Conservation (phyloP, 2,329 filamentous ascomycete genomes). For the Talaromyces sp. region DNA sequence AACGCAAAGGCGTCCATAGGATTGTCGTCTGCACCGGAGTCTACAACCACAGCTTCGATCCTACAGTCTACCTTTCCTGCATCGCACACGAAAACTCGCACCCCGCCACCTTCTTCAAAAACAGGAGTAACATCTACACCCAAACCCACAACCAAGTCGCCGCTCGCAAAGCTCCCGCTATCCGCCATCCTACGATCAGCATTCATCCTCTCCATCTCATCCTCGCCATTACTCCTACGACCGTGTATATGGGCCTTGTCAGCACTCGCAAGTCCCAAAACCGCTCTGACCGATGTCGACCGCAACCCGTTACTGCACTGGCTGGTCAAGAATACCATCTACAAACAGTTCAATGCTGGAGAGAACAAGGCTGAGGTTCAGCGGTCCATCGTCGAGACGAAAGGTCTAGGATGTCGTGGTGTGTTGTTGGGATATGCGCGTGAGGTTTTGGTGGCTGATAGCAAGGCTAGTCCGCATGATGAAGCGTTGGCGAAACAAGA, state of each 20-base stretch:
- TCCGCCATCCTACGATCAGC: conserved; percentile 40
- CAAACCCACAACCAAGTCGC: conserved; percentile 24
- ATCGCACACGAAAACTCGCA: conserved; percentile 3
- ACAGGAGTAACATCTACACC: not conserved
- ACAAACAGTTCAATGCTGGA: conserved; percentile 59
- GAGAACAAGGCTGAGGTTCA: conserved; percentile 50
- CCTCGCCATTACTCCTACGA: conserved; percentile 58
- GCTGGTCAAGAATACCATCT: conserved; percentile 50
- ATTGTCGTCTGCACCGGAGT: not conserved
- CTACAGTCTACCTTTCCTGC: conserved; percentile 10
- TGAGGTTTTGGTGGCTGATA: conserved; percentile 54
- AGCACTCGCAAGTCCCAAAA: conserved; percentile 50
- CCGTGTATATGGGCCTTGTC: conserved; percentile 71
- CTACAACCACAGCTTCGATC: not conserved
- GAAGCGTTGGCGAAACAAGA: conserved; percentile 35
- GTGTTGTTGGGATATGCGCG: conserved; percentile 56
- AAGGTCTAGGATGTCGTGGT: conserved; percentile 52
- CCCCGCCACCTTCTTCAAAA: not conserved
- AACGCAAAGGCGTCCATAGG: conserved; percentile 16
- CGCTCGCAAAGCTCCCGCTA: conserved; percentile 38
- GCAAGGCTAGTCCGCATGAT: conserved; percentile 31
- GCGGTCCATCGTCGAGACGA: conserved; percentile 47
- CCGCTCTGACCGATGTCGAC: conserved; percentile 48
- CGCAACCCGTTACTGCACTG: conserved; percentile 48
- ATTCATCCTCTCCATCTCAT: conserved; percentile 39